Conservation (phyloP, 306 rosid species). For the Gillenia trifoliata region DNA sequence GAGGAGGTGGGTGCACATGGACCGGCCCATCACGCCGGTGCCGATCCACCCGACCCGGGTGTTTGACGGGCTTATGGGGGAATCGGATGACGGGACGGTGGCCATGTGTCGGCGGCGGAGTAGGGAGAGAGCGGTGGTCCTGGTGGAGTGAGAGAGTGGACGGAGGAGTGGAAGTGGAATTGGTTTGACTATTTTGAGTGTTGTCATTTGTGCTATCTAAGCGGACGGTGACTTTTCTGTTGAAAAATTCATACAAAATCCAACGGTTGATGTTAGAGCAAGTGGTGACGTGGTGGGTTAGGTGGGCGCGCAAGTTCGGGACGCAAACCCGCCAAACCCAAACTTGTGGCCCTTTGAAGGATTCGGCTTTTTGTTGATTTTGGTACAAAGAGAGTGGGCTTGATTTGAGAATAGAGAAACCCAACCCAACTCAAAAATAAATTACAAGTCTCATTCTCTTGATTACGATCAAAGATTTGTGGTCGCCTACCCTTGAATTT, state of each 20-base stretch:
- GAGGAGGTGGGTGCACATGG: constrained; percentile 80
- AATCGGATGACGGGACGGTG: constrained; percentile 22
- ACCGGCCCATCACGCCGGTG: constrained; percentile 90
- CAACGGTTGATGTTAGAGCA: neutral
- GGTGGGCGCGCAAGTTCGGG: too few species aligned
- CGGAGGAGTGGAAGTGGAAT: constrained; percentile 17
- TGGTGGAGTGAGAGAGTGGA: constrained; percentile 14
- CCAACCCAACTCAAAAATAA: too few species aligned
- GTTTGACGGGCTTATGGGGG: constrained; percentile 44
- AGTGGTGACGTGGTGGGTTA: neutral
- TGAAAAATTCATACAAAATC: neutral
- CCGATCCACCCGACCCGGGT: constrained; percentile 97
- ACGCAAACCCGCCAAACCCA: too few species aligned
- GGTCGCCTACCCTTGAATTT: too few species aligned
- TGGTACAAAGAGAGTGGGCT: too few species aligned
- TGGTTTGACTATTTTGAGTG: neutral
- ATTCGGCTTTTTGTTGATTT: too few species aligned
- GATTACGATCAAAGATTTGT: too few species aligned
- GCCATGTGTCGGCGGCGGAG: constrained; percentile 52
- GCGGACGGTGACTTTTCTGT: neutral
- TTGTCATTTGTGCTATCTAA: neutral
- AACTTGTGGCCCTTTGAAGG: too few species aligned
- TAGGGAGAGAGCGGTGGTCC: constrained; percentile 1
- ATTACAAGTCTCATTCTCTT: too few species aligned
- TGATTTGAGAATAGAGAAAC: too few species aligned